These are phyloP conservation scores for Styphnolobium japonicum DNA, from an alignment of 306 rosid genomes.

Conservation along the genomic window DNA sequence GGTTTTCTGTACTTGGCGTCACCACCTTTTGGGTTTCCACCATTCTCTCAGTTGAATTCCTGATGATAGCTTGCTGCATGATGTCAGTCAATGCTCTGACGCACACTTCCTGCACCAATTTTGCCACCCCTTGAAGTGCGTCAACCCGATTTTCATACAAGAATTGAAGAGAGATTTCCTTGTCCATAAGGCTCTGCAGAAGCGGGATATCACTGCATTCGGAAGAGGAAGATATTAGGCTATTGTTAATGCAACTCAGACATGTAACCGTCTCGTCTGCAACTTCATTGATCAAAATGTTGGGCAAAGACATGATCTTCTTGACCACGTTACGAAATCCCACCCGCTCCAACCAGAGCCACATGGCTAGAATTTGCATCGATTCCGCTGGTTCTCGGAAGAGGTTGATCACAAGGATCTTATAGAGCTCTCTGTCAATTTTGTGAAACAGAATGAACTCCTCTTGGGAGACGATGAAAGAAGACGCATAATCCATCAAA, in stretches of 20 bases:
- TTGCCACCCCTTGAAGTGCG: slow-evolving; percentile 32
- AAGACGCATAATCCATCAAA: neutral
- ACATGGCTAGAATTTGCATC: slow-evolving; percentile 54
- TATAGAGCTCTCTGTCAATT: slow-evolving; percentile 59
- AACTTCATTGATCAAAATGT: slow-evolving; percentile 45
- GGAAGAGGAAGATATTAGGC: neutral
- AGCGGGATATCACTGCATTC: slow-evolving; percentile 39
- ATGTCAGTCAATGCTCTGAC: slow-evolving; percentile 50
- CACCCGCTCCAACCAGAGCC: slow-evolving; percentile 75
- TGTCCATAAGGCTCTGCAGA: slow-evolving; percentile 43
- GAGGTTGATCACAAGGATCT: slow-evolving; percentile 39
- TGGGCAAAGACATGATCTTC: slow-evolving; percentile 40
- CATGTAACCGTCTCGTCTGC: slow-evolving; percentile 63
- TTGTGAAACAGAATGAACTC: slow-evolving; percentile 50
- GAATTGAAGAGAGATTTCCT: slow-evolving; percentile 34
- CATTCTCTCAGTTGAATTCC: neutral
- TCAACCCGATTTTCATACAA: slow-evolving; percentile 10
- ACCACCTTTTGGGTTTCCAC: slow-evolving; percentile 9
- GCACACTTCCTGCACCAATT: slow-evolving; percentile 34
- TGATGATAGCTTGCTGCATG: slow-evolving; percentile 22
- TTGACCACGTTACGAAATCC: slow-evolving; percentile 44
- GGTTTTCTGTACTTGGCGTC: neutral
- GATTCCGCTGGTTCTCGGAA: slow-evolving; percentile 58
- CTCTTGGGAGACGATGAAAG: slow-evolving; percentile 29
- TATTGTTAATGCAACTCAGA: slow-evolving; percentile 34